Evolutionary conservation across 495 filamentous ascomycete species (phyloP), one percentile per base, ranked within the genome.

Genomic region (Xylaria bambusicola): DNA sequence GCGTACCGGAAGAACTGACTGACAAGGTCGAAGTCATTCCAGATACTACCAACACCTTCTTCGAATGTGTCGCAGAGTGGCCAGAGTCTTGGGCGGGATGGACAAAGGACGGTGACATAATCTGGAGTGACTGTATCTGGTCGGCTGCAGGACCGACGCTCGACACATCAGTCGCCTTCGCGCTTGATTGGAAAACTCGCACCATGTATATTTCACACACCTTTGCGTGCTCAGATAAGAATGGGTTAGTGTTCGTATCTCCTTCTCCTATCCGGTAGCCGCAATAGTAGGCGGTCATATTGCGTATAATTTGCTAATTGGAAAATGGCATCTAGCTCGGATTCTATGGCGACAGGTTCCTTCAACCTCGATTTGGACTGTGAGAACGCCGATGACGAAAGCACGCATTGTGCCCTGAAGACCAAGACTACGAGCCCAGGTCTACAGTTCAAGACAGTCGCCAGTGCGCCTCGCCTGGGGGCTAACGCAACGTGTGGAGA

Each of bases 91-190:
- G 74, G 74, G 65, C 40, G 5, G 74, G 74, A 5, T 71, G 65
- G 64, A 72, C 71, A 27, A 55, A 65, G 53, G 70, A 68, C 6
- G 65, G 62, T 18, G 66, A 70, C 29, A 65, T 73, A 47, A 67
- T 77, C 29, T 77, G 74, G 74, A 66, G 67, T 18, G 74, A 77
- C 35, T 77, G 74, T 58, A 77, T 77, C 60, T 74, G 68, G 66
- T 73, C 71, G 6, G 75, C 73, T 0, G 70, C 73, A 10, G 76
- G 75, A 2, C 45, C 52, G 1, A 69, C 64, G 0, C 55, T 56
- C 7, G 71, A 77, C 57, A 70, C 66, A 6, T 69, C 75, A 2
- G 67, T 76, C 2, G 65, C 73, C 0, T 73, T 75, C 42, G 69
- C 74, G 0, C 20, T 71, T 6, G 74, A 77, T 40, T 75, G 71